Conservation (phyloP, 2,329 filamentous ascomycete species). For the Fonsecaea nubica region DNA sequence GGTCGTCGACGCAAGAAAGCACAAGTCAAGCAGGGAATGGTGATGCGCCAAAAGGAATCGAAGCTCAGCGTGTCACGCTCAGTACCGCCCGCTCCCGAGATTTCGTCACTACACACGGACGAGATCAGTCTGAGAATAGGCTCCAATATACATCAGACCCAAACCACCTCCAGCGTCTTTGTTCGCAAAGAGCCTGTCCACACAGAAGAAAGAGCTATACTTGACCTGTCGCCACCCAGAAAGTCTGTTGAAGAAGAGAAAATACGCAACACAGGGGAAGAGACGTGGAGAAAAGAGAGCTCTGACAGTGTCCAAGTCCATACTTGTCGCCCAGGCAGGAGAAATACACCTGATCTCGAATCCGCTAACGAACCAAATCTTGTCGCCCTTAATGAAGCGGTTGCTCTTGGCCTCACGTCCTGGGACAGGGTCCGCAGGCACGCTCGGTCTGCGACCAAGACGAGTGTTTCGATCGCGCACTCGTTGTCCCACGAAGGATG, state of each 20-base stretch:
- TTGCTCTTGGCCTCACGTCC: slow-evolving; percentile 3
- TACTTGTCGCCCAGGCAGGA: background rate
- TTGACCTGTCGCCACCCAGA: background rate
- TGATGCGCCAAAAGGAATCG: background rate
- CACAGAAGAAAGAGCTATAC: background rate
- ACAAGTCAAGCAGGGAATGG: background rate
- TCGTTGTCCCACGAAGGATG: background rate
- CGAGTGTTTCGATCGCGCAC: background rate
- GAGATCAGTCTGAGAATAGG: slow-evolving; percentile 39
- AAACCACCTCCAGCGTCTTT: slow-evolving; percentile 12
- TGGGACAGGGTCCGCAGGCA: slow-evolving; percentile 8
- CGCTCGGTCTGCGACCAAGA: background rate
- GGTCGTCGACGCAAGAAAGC: slow-evolving; percentile 11
- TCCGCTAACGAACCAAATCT: background rate
- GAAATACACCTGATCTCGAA: background rate
- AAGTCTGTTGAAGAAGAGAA: background rate
- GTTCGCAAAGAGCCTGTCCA: background rate
- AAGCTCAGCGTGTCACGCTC: slow-evolving; percentile 12
- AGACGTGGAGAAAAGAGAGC: background rate
- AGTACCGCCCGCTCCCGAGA: slow-evolving; percentile 41
- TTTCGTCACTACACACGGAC: slow-evolving; percentile 27
- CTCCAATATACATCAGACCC: slow-evolving; percentile 34
- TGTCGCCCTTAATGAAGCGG: slow-evolving; percentile 4
- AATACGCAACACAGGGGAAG: background rate
- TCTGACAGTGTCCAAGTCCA: background rate